Percentiles rank a stretch among this genome's conserved stretches.
Conservation (phyloP, 2,329 filamentous ascomycete species). For the Chaetothyriales sp. region DNA sequence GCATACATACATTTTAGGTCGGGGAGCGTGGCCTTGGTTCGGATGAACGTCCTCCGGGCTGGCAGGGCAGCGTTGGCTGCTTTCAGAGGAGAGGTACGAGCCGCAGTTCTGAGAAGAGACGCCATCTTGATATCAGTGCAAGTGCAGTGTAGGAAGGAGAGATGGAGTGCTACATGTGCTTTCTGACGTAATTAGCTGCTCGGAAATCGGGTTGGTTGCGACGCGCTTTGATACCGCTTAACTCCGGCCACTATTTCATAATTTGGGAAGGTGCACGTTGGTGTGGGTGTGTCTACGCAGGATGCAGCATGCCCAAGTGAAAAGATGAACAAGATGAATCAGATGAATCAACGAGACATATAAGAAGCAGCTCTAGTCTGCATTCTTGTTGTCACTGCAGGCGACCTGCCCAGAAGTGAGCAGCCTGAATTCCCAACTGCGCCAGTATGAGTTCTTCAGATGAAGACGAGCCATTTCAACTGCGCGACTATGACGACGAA, state of each 20-base stretch:
- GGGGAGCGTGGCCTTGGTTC: constrained; percentile 83
- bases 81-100: constrained; percentile 57
- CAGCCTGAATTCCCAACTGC: not conserved
- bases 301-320: no score
- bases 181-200: not conserved
- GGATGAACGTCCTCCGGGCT: constrained; percentile 52
- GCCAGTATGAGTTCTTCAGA: constrained; percentile 17
- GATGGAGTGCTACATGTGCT: not conserved
- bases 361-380: not conserved
- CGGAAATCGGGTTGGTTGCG: no score
- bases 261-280: no score
- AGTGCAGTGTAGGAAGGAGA: not conserved
- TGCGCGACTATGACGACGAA: constrained; percentile 16
- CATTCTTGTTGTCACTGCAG: not conserved
- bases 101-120: constrained; percentile 55
- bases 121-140: constrained; percentile 43
- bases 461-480: constrained; percentile 15
- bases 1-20: constrained; percentile 57
- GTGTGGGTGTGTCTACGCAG: not conserved
- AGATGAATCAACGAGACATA: not conserved
- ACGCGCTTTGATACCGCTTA: no score
- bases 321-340: not conserved
- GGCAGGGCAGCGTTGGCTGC: constrained; percentile 40
- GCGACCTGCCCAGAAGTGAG: not conserved
- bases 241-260: no score